Percentiles rank a stretch among this genome's conserved stretches.
These are phyloP conservation scores for Backusella mclennaniae DNA, from an alignment of 192 early-diverging fungal genomes.

Conservation along the genomic window DNA sequence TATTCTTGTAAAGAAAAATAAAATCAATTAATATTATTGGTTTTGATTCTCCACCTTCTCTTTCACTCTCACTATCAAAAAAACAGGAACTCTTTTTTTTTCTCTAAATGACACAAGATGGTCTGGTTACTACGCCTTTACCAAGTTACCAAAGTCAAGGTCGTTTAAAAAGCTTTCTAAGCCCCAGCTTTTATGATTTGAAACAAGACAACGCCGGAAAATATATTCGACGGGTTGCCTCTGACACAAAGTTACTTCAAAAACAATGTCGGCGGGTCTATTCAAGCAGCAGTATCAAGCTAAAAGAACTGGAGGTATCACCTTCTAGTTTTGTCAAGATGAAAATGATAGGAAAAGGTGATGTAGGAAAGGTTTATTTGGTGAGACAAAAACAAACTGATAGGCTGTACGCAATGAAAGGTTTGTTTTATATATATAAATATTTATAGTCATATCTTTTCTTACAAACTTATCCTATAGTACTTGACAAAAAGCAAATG, in stretches of 20 bases:
- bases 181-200: not conserved
- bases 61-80: not conserved
- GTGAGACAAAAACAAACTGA: conserved; percentile 82
- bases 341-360: conserved; percentile 91
- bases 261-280: conserved; percentile 65
- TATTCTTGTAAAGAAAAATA: not conserved
- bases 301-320: conserved; percentile 77
- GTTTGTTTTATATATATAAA: conserved; percentile 28
- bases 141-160: not conserved
- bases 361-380: conserved; percentile 96
- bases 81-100: not conserved
- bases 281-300: conserved; percentile 79
- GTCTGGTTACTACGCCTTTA: not conserved
- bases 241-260: conserved; percentile 40
- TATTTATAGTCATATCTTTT: not conserved
- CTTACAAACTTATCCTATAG: conserved; percentile 21
- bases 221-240: conserved; percentile 48
- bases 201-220: not conserved
- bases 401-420: conserved; percentile 96
- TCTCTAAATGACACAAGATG: not conserved
- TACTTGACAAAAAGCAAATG: conserved; percentile 90
- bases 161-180: not conserved
- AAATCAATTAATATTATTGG: not conserved
- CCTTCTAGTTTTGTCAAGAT: conserved; percentile 89
- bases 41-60: conserved; percentile 2